Evolutionary conservation across 176 grass and related monocot genomes (phyloP), one percentile per base, ranked within the genome.

Genomic region (Poa annua): DNA sequence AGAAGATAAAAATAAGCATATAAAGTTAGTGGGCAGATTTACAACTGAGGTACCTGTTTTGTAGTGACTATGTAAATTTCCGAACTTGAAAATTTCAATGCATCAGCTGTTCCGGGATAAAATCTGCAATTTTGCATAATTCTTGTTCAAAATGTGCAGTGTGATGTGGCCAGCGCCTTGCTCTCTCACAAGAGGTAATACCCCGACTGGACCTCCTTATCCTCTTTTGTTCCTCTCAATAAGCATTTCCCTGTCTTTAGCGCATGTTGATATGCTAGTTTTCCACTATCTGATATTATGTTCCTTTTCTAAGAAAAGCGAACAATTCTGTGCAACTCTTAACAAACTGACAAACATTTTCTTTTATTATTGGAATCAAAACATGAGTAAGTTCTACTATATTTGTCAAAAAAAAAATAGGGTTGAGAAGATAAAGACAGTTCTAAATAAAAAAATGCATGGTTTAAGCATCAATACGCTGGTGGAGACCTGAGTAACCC

Each of bases 21-120:
- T 25, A 50, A 79, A 62, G 19, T 7, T 69, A 65, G 16, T 13
- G 20, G 12, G 10, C 33, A 71, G 52, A 63, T 34, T 52, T 20
- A 55, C 12, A 81, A 77, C 16, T 63, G 41, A 60, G 34, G 32
- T 87, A 94, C 95, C 90, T 98, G 92, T 74, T 98, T 98, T 79
- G 95, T 98, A 56, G 95, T 98, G n/a, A 98, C 90, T 84, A 94
- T 93, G 87, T 98, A 98, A 24, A 92, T 53, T 80, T 89, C 88
- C 52, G 95, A 98, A 76, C 86, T 92, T 82, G 95, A 89, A 92
- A 98, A 91, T 89, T 88, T 98, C 77, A 98, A 85, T 77, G 95
- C 95, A 90, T 98, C 95, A 51, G 90, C 88, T 81, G 90, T 90
- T 20, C 92, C 90, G 42, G 95, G 92, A 85, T 94, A 98, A 85